These are phyloP conservation scores for Penicillium italicum DNA, from an alignment of 2,329 filamentous ascomycete species.

Conservation along the genomic window DNA sequence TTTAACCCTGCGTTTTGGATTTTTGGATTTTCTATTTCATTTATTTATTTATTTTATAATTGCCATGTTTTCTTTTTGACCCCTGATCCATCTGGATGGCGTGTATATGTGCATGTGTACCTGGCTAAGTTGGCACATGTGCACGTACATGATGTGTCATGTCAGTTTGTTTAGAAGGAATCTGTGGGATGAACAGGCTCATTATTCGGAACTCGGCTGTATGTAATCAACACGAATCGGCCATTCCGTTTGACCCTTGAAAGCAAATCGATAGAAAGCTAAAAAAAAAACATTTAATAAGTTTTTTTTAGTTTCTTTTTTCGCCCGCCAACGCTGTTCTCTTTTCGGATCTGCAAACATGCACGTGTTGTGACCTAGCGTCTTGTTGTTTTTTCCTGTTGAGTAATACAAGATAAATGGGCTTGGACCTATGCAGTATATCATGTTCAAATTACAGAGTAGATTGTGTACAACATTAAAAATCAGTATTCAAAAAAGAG, in stretches of 20 bases:
- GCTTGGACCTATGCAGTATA: background rate
- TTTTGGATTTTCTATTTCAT: background rate
- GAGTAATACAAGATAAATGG: background rate
- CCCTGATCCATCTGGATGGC: background rate
- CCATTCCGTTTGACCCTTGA: constrained; percentile 8
- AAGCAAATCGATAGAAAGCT: background rate
- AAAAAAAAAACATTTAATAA: constrained; percentile 1
- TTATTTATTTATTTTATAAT: background rate
- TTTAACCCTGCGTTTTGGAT: background rate
- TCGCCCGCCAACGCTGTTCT: background rate
- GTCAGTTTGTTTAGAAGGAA: background rate
- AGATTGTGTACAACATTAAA: background rate
- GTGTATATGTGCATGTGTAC: background rate
- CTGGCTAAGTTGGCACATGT: background rate
- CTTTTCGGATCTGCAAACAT: constrained; percentile 15
- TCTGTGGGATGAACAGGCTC: background rate
- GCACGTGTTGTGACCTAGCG: constrained; percentile 3
- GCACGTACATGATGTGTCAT: background rate
- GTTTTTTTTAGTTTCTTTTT: constrained; percentile 6
- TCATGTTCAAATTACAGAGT: background rate
- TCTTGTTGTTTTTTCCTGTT: background rate
- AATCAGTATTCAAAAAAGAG: constrained; percentile 1
- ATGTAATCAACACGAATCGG: constrained; percentile 17
- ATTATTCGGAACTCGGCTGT: constrained; percentile 4
- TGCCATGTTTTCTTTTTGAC: background rate